Conservation (phyloP, 164 flowering plant genomes). For the Magnolia officinalis region DNA sequence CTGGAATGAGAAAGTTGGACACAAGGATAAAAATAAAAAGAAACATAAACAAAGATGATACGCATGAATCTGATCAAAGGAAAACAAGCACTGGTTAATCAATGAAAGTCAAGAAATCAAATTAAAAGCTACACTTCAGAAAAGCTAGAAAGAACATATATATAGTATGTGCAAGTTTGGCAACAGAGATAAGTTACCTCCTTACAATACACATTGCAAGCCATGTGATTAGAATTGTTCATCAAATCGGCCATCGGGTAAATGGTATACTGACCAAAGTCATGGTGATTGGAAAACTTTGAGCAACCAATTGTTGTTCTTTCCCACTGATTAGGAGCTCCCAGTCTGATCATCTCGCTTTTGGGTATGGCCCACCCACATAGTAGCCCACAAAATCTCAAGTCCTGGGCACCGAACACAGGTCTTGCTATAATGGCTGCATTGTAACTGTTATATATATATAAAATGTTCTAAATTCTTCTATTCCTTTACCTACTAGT, state of each 20-base stretch:
- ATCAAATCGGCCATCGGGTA: too few relatives aligned
- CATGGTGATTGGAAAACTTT: neutral
- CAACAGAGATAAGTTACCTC: conserved; percentile 32
- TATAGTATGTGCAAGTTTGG: conserved; percentile 76
- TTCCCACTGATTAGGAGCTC: conserved; percentile 84
- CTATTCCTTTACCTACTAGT: too few relatives aligned
- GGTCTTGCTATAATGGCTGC: too few relatives aligned
- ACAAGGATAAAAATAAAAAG: neutral
- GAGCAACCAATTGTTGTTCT: conserved; percentile 72
- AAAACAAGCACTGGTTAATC: neutral
- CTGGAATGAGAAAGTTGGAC: neutral
- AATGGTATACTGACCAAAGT: too few relatives aligned
- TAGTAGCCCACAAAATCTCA: too few relatives aligned
- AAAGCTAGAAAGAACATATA: conserved; percentile 21
- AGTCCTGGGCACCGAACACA: too few relatives aligned
- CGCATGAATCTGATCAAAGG: neutral
- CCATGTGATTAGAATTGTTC: too few relatives aligned
- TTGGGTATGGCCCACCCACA: too few relatives aligned
- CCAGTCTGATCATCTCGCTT: too few relatives aligned
- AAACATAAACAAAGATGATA: neutral
- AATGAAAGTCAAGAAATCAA: neutral
- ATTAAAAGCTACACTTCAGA: neutral
- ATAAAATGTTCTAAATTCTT: too few relatives aligned
- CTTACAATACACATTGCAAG: too few relatives aligned
- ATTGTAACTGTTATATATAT: too few relatives aligned